Conservation (phyloP, 441 rosid genomes). For the Dalechampia spathulata region DNA sequence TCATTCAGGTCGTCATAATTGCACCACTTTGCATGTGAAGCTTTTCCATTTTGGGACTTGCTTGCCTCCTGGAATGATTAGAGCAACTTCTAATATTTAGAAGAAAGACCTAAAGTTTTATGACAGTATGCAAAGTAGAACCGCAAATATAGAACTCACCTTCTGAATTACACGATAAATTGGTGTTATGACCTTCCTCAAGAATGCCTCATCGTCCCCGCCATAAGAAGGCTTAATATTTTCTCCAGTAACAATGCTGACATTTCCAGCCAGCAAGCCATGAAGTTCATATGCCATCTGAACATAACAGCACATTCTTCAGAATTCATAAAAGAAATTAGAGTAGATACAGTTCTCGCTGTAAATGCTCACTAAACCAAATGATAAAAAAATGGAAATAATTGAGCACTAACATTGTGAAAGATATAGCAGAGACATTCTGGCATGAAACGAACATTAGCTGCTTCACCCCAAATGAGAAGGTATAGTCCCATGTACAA, state of each 20-base stretch:
- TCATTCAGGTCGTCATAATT: slow-evolving; percentile 98
- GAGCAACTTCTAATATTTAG: slow-evolving; percentile 18
- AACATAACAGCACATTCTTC: slow-evolving; percentile 10
- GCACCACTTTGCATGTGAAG: slow-evolving; percentile 92
- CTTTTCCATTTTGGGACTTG: slow-evolving; percentile 70
- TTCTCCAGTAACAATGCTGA: slow-evolving; percentile 97
- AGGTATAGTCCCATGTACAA: slow-evolving; percentile 96
- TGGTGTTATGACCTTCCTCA: slow-evolving; percentile 91
- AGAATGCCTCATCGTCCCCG: slow-evolving; percentile 95
- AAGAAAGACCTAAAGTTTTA: slow-evolving; percentile 18
- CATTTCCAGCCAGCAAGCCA: slow-evolving; percentile 91
- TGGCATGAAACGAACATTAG: slow-evolving; percentile 93
- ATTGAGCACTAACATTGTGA: slow-evolving; percentile 71
- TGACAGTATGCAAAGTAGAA: slow-evolving; percentile 5
- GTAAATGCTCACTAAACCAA: too few relatives aligned
- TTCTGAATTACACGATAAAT: slow-evolving; percentile 74
- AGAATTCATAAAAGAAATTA: not conserved
- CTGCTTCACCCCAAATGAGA: slow-evolving; percentile 99
- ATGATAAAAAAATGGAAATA: too few relatives aligned
- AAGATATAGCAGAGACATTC: slow-evolving; percentile 97
- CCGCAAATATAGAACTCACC: slow-evolving; percentile 33
- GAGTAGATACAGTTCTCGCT: not conserved
- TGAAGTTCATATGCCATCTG: slow-evolving; percentile 99
- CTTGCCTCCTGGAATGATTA: slow-evolving; percentile 65
- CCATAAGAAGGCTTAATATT: slow-evolving; percentile 98